A percentile compares a stretch with the other conserved stretches of the same genome.
Evolutionary conservation across 306 rosid genomes (phyloP).

Genomic region (Lathyrus sativus): DNA sequence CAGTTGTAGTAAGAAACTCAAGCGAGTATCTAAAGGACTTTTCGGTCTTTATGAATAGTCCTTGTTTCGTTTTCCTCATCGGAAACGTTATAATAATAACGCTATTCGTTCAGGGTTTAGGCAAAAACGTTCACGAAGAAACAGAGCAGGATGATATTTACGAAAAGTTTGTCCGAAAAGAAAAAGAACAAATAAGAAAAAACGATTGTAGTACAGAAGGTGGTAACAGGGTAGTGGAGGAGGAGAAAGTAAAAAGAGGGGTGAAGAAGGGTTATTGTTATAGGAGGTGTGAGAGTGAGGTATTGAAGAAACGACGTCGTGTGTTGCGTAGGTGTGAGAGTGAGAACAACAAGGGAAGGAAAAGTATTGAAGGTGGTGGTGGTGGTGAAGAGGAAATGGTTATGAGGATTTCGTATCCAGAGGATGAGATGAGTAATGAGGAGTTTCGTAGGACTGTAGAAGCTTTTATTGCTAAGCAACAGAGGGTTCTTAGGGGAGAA

Average conservation of each 20-base stretch:
- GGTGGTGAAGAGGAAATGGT: constrained; percentile 32
- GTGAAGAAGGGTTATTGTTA: constrained; percentile 35
- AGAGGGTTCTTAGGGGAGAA: constrained; percentile 68
- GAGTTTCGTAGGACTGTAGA: constrained; percentile 80
- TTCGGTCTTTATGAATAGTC: constrained; percentile 50
- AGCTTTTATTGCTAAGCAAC: constrained; percentile 80
- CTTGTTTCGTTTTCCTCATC: constrained; percentile 66
- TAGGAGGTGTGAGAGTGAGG: constrained; percentile 55
- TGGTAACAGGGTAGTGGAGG: neutral
- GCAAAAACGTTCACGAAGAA: constrained; percentile 15
- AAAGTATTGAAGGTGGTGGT: constrained; percentile 8
- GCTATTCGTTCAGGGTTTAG: constrained; percentile 54
- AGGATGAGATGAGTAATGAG: constrained; percentile 72
- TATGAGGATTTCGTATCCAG: constrained; percentile 37
- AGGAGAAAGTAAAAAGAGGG: constrained; percentile 34
- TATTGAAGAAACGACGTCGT: constrained; percentile 35
- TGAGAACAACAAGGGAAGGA: constrained; percentile 45
- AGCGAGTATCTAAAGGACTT: constrained; percentile 57
- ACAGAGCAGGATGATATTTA: constrained; percentile 52
- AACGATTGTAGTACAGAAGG: neutral
- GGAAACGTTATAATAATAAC: constrained; percentile 78
- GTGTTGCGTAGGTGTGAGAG: constrained; percentile 56
- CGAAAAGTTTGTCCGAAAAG: constrained; percentile 50
- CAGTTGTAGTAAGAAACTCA: constrained; percentile 58
- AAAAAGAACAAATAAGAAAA: constrained; percentile 8